Evolutionary conservation across 2,329 filamentous ascomycete species (phyloP), one percentile per base, ranked within the genome.

Genomic region (Trichoderma simmonsii): DNA sequence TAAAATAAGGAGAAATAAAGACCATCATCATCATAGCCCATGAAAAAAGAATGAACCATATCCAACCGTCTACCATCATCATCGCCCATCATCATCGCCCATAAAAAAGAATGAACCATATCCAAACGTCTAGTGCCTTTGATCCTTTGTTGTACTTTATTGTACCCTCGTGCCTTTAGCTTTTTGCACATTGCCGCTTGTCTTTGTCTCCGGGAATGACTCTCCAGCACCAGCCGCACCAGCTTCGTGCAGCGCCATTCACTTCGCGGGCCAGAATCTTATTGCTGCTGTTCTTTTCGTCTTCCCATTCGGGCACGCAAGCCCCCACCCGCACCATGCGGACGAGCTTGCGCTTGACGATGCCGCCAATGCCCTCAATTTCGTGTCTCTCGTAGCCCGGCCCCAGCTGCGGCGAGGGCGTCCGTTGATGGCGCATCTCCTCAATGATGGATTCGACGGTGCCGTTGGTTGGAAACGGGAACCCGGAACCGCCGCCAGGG

Each of bases 171-270:
- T 14, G 5, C 24, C 21, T 36, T 51, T n/a, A 65, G 39, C 26
- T 28, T 11, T 61, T 77, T 76, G 30, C 77, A 78, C 3, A 72
- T 65, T 67, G 75, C 21, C 73, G 73, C 18, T 77, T 71, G 56
- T 89, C 87, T 74, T 82, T 83, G 54, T 82, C 80, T 2, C 90
- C 86, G 0, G 90, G 90, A 67, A 97, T 89, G 3, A 94, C 90
- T 73, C 94, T 86, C 80, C 87, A 89, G 80, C 95, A 98, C 95
- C 95, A 98, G 0, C 92, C 93, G 81, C 95, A 98, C 93, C 94
- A 97, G 79, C 92, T 94, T 73, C 95, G 87, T 71, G 90, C 85
- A 63, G 83, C 81, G 0, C 93, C 93, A 15, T 85, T 85, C 69
- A 91, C 87, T 81, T 98, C 95, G 28, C 91, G 84, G 18, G 86